A percentile compares a stretch with the other conserved stretches of the same genome.
Evolutionary conservation across 768 basidiomycete species (phyloP).

Genomic region (Phallus indusiatus): DNA sequence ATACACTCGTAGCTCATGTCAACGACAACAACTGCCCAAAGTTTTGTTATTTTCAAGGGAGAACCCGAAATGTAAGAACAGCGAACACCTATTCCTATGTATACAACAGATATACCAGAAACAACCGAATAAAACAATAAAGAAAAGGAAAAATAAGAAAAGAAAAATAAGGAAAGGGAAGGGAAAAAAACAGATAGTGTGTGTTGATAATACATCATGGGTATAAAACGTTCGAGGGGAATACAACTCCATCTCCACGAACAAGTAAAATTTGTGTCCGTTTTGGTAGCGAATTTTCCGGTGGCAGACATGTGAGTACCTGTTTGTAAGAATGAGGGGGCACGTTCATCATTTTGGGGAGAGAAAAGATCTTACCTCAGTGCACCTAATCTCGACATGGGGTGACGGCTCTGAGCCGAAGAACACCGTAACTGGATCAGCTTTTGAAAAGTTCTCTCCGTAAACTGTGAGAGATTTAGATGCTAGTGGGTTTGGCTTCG

Average conservation of each 20-base stretch:
- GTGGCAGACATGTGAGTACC: slow-evolving; percentile 72
- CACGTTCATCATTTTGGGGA: too few species aligned
- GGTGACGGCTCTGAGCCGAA: slow-evolving; percentile 82
- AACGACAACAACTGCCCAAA: too few species aligned
- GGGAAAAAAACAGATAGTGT: not conserved
- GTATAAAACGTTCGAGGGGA: slow-evolving; percentile 76
- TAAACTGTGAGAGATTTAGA: slow-evolving; percentile 79
- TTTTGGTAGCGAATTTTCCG: slow-evolving; percentile 55
- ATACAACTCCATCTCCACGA: slow-evolving; percentile 77
- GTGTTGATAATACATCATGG: slow-evolving; percentile 25
- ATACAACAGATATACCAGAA: not conserved
- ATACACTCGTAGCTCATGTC: too few species aligned
- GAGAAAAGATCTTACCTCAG: slow-evolving; percentile 31
- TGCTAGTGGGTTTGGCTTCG: slow-evolving; percentile 71
- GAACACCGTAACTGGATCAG: slow-evolving; percentile 73
- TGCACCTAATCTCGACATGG: slow-evolving; percentile 81
- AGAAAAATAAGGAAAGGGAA: too few species aligned
- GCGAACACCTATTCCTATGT: not conserved
- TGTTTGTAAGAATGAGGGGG: not conserved
- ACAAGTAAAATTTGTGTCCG: slow-evolving; percentile 76
- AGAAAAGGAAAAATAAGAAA: not conserved
- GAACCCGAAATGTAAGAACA: not conserved
- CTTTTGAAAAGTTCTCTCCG: slow-evolving; percentile 82
- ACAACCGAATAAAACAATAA: slow-evolving; percentile 1
- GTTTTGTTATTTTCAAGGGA: not conserved